Evolutionary conservation across 2,329 filamentous ascomycete genomes (phyloP), one percentile per base, ranked within the genome.

Genomic region (Trichoderma harzianum): DNA sequence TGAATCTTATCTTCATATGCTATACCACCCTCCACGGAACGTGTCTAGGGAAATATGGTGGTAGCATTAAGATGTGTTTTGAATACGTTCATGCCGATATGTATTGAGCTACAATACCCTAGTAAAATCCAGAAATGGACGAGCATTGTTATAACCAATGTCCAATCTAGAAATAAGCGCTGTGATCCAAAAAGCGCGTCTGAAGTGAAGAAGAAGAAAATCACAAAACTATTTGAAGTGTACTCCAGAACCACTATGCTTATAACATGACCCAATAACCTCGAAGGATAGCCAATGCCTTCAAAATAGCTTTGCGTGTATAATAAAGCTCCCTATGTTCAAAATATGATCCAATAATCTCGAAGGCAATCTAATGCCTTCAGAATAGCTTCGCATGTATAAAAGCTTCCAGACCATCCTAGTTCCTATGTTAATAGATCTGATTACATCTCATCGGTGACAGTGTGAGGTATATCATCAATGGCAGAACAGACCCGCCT

Each of bases 401-500:
- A 7, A 47, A 51, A 51, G 5, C n/a, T 51, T n/a, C 43, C 43
- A 51, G 2, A 21, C 10, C n/a, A 51, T 51, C 5, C 5, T 12
- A 24, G 4, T 21, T 51, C n/a, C 3, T 12, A 2, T 21, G 10
- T 24, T 51, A 3, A 21, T 21, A 12, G 10, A 21, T 21, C n/a
- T 21, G n/a, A 21, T 21, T 8, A 51, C n/a, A 57, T 16, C 10
- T 39, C 36, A 18, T 39, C 36, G 16, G 36, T 39, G 36, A 39
- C 18, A n/a, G 10, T 43, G 21, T 21, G 24, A 2, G 72, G 67
- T n/a, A 73, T 51, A 10, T 72, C 18, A 18, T 73, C 51, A 30
- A 73, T 69, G 30, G 69, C 72, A 11, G 72, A 72, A n/a, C 72
- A 69, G 30, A 73, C 60, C 64, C 51, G 61, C n/a, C 57, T 26